A percentile compares a stretch with the other conserved stretches of the same genome.
Conservation (phyloP, 768 basidiomycete species). For the Cyclocybe cylindracea region DNA sequence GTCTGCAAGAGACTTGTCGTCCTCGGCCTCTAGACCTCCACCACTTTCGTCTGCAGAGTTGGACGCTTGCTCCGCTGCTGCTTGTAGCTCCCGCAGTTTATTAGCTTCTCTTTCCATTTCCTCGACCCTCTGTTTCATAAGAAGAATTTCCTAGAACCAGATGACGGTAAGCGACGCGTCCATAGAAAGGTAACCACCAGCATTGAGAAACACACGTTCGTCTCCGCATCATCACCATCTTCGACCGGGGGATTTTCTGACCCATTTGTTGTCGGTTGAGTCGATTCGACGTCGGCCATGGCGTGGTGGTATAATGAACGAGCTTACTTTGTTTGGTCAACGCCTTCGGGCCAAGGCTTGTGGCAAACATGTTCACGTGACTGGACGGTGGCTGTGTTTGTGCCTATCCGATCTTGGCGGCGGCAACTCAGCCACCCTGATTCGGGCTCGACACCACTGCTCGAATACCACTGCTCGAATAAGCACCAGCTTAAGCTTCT, state of each 20-base stretch:
- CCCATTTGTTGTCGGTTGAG: slow-evolving; percentile 37
- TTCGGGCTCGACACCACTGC: too few relatives aligned
- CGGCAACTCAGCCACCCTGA: too few relatives aligned
- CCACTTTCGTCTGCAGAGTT: slow-evolving; percentile 46
- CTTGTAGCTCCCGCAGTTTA: slow-evolving; percentile 85
- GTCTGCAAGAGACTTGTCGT: slow-evolving; percentile 83
- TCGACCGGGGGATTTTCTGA: slow-evolving; percentile 43
- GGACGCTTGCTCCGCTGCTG: slow-evolving; percentile 65
- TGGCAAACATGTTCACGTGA: slow-evolving; percentile 24
- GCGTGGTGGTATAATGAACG: slow-evolving; percentile 16
- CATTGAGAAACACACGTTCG: slow-evolving; percentile 42
- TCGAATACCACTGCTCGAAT: too few relatives aligned
- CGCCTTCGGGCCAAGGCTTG: background rate
- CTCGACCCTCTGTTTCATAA: slow-evolving; percentile 90
- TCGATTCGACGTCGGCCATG: slow-evolving; percentile 57
- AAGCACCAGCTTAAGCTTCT: too few relatives aligned
- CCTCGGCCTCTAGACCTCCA: slow-evolving; percentile 73
- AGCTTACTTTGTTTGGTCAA: slow-evolving; percentile 16
- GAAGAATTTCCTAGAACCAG: slow-evolving; percentile 70
- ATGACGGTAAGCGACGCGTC: slow-evolving; percentile 15
- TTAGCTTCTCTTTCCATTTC: slow-evolving; percentile 93
- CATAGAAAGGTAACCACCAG: slow-evolving; percentile 1
- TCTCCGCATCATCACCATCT: slow-evolving; percentile 65
- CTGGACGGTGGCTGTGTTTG: too few relatives aligned
- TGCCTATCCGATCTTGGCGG: too few relatives aligned